phyloP scores from a whole-genome alignment of 2,329 filamentous ascomycete genomes.

The Aspergillus ibericus region DNA sequence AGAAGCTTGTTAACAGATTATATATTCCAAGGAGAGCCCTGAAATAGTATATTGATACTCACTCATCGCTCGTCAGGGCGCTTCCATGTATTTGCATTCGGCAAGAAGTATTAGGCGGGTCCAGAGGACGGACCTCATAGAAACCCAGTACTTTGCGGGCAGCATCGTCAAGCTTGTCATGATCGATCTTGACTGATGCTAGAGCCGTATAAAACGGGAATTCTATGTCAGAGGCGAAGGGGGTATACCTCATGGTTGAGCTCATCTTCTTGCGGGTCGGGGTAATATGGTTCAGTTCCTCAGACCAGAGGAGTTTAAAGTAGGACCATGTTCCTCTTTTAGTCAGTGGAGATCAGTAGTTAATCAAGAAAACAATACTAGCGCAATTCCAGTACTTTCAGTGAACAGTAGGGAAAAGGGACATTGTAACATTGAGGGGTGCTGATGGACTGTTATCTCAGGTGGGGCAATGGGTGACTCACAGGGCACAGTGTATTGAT shows the following conservation, averaged over 20 bases:
- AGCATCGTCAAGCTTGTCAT: constrained; percentile 95
- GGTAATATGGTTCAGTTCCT: not conserved
- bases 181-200: constrained; percentile 91
- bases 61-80: constrained; percentile 81
- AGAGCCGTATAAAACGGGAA: constrained; percentile 91
- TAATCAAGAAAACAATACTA: too few relatives aligned
- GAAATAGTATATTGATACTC: constrained; percentile 40
- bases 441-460: not conserved
- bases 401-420: not conserved
- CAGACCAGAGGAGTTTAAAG: not conserved
- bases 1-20: constrained; percentile 3
- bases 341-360: not conserved
- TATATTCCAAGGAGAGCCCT: not conserved
- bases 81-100: constrained; percentile 88
- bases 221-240: constrained; percentile 92
- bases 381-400: not conserved
- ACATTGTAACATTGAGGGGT: not conserved
- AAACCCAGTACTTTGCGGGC: constrained; percentile 81
- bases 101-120: constrained; percentile 72
- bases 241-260: constrained; percentile 68
- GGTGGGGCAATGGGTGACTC: not conserved
- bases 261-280: not conserved
- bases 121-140: constrained; percentile 77
- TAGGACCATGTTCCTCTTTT: not conserved
- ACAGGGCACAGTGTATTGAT: not conserved